phyloP scores from a whole-genome alignment of 352 stramenopile genomes.

The Globisporangium emineosum region DNA sequence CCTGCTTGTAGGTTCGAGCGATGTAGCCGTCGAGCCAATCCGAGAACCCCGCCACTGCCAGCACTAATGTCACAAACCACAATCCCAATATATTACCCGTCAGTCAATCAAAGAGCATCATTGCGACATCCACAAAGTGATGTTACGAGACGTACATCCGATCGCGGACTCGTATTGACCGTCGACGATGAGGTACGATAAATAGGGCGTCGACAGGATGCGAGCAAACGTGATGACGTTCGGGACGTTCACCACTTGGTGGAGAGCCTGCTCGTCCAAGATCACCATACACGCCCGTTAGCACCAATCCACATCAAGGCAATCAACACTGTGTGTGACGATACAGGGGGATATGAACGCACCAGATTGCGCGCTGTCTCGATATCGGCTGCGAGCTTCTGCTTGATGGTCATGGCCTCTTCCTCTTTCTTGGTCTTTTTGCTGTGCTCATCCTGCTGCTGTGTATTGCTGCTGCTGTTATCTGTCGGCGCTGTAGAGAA shows the following conservation, averaged over 20 bases:
- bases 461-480: neutral
- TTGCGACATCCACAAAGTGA: neutral
- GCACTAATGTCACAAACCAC: constrained; percentile 28
- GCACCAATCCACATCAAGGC: neutral
- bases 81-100: neutral
- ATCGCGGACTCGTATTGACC: constrained; percentile 65
- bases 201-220: constrained; percentile 74
- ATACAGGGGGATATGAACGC: neutral
- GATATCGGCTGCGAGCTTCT: constrained; percentile 51
- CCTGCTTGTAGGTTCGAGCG: constrained; percentile 66
- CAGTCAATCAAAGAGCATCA: neutral
- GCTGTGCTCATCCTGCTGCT: constrained; percentile 25
- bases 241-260: constrained; percentile 73
- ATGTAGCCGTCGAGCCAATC: constrained; percentile 86
- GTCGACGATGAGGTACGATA: constrained; percentile 70
- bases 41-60: constrained; percentile 66
- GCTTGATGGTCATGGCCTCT: constrained; percentile 30
- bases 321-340: neutral
- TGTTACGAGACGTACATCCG: constrained; percentile 40
- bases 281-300: neutral
- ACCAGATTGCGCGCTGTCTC: constrained; percentile 45
- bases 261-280: constrained; percentile 33
- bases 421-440: constrained; percentile 23
- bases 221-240: constrained; percentile 80
- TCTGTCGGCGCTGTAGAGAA: constrained; percentile 12